A percentile compares a stretch with the other conserved stretches of the same genome.
Conservation (phyloP, 805 yeast species). For the Starmerella scarabaei region DNA sequence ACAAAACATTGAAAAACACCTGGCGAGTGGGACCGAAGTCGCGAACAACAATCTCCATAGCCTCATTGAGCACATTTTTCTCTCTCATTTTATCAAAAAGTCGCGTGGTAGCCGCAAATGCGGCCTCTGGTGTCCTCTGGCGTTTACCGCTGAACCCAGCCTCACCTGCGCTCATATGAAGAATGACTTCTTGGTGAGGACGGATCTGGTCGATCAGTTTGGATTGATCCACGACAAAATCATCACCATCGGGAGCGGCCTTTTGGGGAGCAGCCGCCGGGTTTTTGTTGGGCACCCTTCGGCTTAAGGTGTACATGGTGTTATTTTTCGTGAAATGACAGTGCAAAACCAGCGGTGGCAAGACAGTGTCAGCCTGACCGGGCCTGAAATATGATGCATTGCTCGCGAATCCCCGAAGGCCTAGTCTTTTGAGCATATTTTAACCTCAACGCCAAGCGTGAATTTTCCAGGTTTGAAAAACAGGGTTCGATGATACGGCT, state of each 20-base stretch:
- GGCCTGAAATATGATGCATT: neutral
- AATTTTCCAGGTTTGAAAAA: neutral
- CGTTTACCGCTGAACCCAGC: constrained; percentile 82
- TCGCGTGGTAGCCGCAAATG: constrained; percentile 66
- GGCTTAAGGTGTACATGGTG: constrained; percentile 60
- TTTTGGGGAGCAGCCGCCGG: constrained; percentile 28
- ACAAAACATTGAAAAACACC: constrained; percentile 70
- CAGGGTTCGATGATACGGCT: neutral
- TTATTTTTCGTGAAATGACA: constrained; percentile 72
- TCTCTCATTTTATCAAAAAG: constrained; percentile 62
- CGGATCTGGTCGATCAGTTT: constrained; percentile 54
- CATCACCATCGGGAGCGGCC: constrained; percentile 27
- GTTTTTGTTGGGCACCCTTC: constrained; percentile 32
- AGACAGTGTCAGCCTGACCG: neutral
- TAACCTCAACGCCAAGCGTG: neutral
- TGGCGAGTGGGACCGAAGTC: constrained; percentile 84
- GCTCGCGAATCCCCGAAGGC: neutral
- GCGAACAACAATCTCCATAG: constrained; percentile 63
- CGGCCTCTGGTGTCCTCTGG: constrained; percentile 87
- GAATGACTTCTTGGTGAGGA: constrained; percentile 61
- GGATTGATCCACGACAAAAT: constrained; percentile 49
- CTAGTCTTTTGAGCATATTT: neutral
- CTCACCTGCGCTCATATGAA: constrained; percentile 66
- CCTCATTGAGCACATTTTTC: constrained; percentile 41
- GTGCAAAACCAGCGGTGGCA: constrained; percentile 46